phyloP scores from a whole-genome alignment of 2,329 filamentous ascomycete species.

The Epichloe amarillans region DNA sequence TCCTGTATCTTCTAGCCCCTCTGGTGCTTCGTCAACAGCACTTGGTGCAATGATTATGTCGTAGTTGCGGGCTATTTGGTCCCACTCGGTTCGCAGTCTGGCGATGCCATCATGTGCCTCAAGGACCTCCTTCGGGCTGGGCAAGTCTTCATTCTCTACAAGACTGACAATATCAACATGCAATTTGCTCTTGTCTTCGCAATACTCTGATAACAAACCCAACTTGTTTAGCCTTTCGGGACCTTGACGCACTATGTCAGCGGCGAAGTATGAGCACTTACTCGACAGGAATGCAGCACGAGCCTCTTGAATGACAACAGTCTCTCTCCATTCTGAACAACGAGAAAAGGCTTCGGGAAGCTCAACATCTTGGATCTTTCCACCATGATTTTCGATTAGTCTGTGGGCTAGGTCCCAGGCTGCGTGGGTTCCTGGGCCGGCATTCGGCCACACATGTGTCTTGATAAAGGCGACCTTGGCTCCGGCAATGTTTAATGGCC shows the following conservation, averaged over 20 bases:
- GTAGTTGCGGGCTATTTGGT: conserved; percentile 37
- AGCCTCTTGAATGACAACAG: conserved; percentile 5
- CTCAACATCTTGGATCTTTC: conserved; percentile 40
- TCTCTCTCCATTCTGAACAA: conserved; percentile 32
- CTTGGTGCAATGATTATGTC: conserved; percentile 45
- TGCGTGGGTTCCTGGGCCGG: conserved; percentile 27
- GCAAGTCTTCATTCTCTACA: conserved; percentile 33
- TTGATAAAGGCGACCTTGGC: conserved; percentile 41
- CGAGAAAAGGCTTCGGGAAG: conserved; percentile 35
- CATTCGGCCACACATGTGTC: conserved; percentile 37
- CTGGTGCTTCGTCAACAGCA: conserved; percentile 44
- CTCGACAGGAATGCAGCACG: conserved; percentile 8
- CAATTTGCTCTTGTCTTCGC: conserved; percentile 31
- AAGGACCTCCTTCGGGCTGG: conserved; percentile 34
- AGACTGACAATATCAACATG: conserved; percentile 30
- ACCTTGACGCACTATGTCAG: background rate
- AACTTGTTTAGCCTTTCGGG: background rate
- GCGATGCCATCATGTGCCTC: conserved; percentile 41
- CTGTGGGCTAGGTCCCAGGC: conserved; percentile 28
- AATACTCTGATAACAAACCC: conserved; percentile 40
- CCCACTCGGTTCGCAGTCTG: conserved; percentile 37
- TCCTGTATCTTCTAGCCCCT: conserved; percentile 39
- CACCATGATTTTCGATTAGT: conserved; percentile 33
- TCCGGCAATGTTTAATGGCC: conserved; percentile 25
- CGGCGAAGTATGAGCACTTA: background rate